Evolutionary conservation across 108 stramenopile species (phyloP).

Genomic region (Asterionellopsis glacialis): DNA sequence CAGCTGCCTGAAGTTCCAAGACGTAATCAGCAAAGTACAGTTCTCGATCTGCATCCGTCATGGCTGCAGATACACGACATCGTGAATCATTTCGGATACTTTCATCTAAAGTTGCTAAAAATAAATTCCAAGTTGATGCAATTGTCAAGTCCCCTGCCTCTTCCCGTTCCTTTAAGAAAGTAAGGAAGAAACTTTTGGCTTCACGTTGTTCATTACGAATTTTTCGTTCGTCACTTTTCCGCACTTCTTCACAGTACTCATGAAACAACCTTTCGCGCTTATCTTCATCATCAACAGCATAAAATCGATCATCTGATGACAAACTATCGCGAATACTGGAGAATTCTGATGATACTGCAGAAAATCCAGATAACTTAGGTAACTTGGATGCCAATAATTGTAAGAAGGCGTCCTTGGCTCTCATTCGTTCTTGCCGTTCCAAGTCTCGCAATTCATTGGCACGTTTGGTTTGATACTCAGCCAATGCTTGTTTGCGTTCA

Average conservation of each 20-base stretch:
- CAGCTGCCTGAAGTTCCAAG: constrained; percentile 59
- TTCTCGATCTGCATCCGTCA: constrained; percentile 65
- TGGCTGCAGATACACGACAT: constrained; percentile 39
- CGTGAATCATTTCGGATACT: constrained; percentile 42
- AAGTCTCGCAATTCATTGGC: constrained; percentile 66
- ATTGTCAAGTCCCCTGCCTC: constrained; percentile 64
- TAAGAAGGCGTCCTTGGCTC: constrained; percentile 69
- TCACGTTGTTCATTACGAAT: constrained; percentile 64
- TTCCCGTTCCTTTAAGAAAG: constrained; percentile 53
- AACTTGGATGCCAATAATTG: constrained; percentile 55
- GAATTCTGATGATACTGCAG: constrained; percentile 41
- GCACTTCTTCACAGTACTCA: constrained; percentile 75
- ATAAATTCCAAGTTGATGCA: constrained; percentile 71
- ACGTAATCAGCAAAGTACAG: constrained; percentile 78
- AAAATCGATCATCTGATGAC: constrained; percentile 77
- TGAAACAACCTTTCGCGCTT: constrained; percentile 61
- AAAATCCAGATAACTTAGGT: constrained; percentile 37
- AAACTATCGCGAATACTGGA: constrained; percentile 50
- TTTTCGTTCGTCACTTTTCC: constrained; percentile 70
- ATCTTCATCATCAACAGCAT: constrained; percentile 67
- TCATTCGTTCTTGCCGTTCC: constrained; percentile 67
- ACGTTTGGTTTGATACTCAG: constrained; percentile 86
- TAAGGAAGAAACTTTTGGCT: constrained; percentile 46
- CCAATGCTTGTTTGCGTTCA: constrained; percentile 79
- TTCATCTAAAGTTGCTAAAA: constrained; percentile 42